Percentiles rank a stretch among this genome's conserved stretches.
These are phyloP conservation scores for Streptanthus diversifolius DNA, from an alignment of 345 rosid species.

Conservation along the genomic window DNA sequence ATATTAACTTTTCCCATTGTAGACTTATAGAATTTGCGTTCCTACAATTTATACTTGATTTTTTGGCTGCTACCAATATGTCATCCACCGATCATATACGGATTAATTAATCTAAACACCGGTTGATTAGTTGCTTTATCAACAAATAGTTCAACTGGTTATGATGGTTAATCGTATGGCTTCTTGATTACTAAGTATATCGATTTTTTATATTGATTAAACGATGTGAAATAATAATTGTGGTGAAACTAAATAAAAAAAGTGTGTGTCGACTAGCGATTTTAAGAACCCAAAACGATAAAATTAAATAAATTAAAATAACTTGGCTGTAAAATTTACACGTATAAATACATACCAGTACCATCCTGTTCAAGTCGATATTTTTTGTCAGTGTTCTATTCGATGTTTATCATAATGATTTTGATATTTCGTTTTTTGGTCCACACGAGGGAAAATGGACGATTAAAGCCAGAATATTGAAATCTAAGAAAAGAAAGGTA, in stretches of 20 bases:
- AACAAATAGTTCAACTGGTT: neutral
- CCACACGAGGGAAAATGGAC: slow-evolving; percentile 35
- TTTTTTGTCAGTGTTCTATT: slow-evolving; percentile 24
- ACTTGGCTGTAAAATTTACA: slow-evolving; percentile 30
- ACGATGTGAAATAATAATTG: neutral
- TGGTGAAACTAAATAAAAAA: neutral
- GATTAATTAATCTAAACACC: neutral
- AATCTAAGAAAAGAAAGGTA: slow-evolving; percentile 21
- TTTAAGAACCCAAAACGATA: slow-evolving; percentile 6
- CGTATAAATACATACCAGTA: slow-evolving; percentile 21
- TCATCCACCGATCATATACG: neutral
- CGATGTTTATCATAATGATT: slow-evolving; percentile 21
- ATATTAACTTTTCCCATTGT: too few species aligned
- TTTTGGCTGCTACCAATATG: neutral
- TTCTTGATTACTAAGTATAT: neutral
- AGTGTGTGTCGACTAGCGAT: neutral
- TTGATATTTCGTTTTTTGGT: slow-evolving; percentile 24
- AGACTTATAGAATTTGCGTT: too few species aligned
- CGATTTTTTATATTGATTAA: neutral
- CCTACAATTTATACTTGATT: too few species aligned
- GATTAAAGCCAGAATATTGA: slow-evolving; percentile 13
- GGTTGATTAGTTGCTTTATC: neutral
- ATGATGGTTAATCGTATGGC: neutral
- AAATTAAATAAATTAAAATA: neutral
- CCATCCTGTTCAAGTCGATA: slow-evolving; percentile 19